Percentiles rank a stretch among this genome's conserved stretches.
These are phyloP conservation scores for Chlamydomonas applanata DNA, from an alignment of 139 green algal species.

Conservation along the genomic window DNA sequence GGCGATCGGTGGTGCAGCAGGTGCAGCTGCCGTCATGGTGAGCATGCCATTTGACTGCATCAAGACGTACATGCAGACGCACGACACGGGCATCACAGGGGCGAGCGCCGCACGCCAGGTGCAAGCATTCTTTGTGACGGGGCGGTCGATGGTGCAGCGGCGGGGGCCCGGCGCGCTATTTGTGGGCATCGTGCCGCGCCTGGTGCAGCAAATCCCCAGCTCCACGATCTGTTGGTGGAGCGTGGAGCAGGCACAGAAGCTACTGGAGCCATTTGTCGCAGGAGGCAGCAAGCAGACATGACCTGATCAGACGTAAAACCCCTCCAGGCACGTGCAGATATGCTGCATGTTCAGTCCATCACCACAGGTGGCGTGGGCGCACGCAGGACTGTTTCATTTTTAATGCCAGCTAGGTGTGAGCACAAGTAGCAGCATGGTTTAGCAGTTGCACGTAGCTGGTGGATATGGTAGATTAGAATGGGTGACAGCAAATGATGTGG, in stretches of 20 bases:
- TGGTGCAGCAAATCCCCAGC: slow-evolving; percentile 50
- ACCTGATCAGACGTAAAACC: no score
- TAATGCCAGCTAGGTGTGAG: no score
- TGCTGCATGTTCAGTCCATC: no score
- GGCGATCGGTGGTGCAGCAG: slow-evolving; percentile 53
- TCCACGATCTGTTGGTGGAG: slow-evolving; percentile 49
- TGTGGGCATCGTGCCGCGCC: slow-evolving; percentile 50
- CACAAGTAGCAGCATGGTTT: no score
- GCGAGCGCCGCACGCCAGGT: not conserved
- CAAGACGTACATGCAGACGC: slow-evolving; percentile 66
- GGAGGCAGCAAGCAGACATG: no score
- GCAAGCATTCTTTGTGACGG: slow-evolving; percentile 42
- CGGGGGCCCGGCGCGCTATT: slow-evolving; percentile 48
- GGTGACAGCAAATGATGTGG: no score
- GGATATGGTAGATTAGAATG: no score
- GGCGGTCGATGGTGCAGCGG: slow-evolving; percentile 22
- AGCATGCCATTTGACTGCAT: slow-evolving; percentile 74
- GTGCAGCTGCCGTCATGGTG: slow-evolving; percentile 58
- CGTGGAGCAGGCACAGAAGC: slow-evolving; percentile 26
- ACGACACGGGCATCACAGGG: not conserved
- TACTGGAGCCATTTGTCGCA: slow-evolving; percentile 33
- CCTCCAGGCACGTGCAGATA: no score
- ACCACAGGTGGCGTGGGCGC: no score
- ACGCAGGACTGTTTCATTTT: no score
- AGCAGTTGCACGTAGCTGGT: no score